Evolutionary conservation across 345 rosid genomes (phyloP).

Genomic region (Populus tremula): DNA sequence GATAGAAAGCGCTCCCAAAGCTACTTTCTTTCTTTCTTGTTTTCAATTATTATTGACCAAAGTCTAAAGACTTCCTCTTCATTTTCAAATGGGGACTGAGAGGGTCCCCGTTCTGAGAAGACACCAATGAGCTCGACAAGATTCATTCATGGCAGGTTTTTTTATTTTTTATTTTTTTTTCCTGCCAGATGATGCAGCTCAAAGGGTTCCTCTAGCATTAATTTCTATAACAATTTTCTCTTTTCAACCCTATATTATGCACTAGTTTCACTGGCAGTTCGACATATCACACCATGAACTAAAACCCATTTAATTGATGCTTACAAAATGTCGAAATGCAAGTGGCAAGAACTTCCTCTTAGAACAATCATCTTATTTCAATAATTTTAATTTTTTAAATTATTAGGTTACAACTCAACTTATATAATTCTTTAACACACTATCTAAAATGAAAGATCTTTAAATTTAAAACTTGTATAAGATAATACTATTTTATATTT

Average conservation of each 20-base stretch:
- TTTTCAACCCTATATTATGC: not conserved
- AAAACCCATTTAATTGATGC: not conserved
- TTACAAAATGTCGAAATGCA: not conserved
- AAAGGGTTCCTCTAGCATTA: not conserved
- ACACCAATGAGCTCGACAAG: not conserved
- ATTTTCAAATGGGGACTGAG: too few relatives aligned
- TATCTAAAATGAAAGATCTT: rapidly evolving
- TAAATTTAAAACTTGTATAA: too few relatives aligned
- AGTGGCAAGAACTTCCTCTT: not conserved
- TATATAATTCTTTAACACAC: too few relatives aligned
- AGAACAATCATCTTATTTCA: rapidly evolving
- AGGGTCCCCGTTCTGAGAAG: too few relatives aligned
- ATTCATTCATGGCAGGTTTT: not conserved
- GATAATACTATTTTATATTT: rapidly evolving
- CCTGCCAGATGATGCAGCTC: not conserved
- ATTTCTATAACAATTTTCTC: too few relatives aligned
- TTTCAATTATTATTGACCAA: not conserved
- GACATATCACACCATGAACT: not conserved
- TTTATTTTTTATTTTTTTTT: not conserved
- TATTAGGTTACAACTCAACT: too few relatives aligned
- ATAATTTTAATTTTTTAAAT: too few relatives aligned
- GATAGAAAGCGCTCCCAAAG: too few relatives aligned
- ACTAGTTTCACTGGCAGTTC: not conserved
- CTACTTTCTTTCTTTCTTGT: too few relatives aligned
- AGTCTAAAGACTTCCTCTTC: too few relatives aligned